A percentile compares a stretch with the other conserved stretches of the same genome.
Evolutionary conservation across 768 basidiomycete genomes (phyloP).

Genomic region (Termitomyces sp.): DNA sequence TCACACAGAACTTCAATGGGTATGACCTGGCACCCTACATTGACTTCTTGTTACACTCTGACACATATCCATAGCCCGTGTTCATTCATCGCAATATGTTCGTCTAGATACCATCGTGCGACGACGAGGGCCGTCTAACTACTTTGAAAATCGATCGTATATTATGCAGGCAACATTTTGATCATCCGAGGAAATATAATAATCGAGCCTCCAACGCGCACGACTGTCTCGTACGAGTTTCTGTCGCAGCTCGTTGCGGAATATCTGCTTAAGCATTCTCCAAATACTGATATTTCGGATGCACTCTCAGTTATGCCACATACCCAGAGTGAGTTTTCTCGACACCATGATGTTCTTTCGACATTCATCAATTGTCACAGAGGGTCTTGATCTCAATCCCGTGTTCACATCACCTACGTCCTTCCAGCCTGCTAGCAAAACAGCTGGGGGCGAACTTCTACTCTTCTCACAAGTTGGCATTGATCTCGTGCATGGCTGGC

Average conservation of each 20-base stretch:
- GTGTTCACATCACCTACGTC: constrained; percentile 66
- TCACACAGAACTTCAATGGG: constrained; percentile 87
- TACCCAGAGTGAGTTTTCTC: constrained; percentile 60
- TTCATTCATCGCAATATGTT: constrained; percentile 88
- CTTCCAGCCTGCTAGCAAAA: constrained; percentile 56
- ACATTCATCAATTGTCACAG: constrained; percentile 28
- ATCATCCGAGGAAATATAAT: constrained; percentile 80
- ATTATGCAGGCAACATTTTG: constrained; percentile 72
- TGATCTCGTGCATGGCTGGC: constrained; percentile 86
- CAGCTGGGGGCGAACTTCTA: constrained; percentile 72
- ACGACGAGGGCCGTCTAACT: constrained; percentile 1
- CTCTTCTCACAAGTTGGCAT: constrained; percentile 84
- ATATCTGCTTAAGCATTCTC: constrained; percentile 61
- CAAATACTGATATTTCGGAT: constrained; percentile 61
- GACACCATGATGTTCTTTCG: neutral
- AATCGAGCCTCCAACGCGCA: constrained; percentile 63
- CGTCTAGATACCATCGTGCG: constrained; percentile 16
- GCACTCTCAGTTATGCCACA: constrained; percentile 74
- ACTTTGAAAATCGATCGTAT: constrained; percentile 5
- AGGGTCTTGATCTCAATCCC: constrained; percentile 90
- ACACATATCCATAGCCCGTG: constrained; percentile 58
- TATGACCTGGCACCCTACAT: constrained; percentile 29
- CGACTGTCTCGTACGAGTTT: constrained; percentile 78
- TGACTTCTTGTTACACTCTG: neutral
- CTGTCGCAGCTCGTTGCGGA: constrained; percentile 83